phyloP scores from a whole-genome alignment of 2,329 filamentous ascomycete genomes.

The Lecanicillium sp. region DNA sequence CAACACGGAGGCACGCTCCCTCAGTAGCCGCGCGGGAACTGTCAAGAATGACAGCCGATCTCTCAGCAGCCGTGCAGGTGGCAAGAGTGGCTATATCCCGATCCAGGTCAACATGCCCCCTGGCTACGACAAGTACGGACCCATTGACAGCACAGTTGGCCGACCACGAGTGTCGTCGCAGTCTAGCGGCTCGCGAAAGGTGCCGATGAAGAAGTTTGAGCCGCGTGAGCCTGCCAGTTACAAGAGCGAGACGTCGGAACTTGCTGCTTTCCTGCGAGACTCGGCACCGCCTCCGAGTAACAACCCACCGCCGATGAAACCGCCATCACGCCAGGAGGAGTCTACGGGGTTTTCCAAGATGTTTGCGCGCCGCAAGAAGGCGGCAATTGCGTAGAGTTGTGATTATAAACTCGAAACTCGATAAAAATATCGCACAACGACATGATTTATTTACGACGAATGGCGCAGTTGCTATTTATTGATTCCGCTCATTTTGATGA shows the following conservation, averaged over 20 bases:
- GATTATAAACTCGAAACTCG: too few relatives aligned
- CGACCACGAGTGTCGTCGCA: slow-evolving; percentile 13
- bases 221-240: slow-evolving; percentile 41
- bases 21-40: slow-evolving; percentile 29
- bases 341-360: slow-evolving; percentile 35
- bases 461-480: too few relatives aligned
- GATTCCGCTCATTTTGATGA: too few relatives aligned
- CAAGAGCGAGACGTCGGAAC: slow-evolving; percentile 54
- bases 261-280: slow-evolving; percentile 65
- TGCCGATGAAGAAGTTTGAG: slow-evolving; percentile 50
- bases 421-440: too few relatives aligned
- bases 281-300: slow-evolving; percentile 52
- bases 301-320: slow-evolving; percentile 15
- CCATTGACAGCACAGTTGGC: slow-evolving; percentile 14
- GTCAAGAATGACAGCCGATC: too few relatives aligned
- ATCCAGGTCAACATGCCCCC: slow-evolving; percentile 43
- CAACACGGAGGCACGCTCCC: slow-evolving; percentile 22
- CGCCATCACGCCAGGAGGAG: slow-evolving; percentile 26
- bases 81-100: slow-evolving; percentile 38
- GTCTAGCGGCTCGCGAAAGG: slow-evolving; percentile 26
- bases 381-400: slow-evolving; percentile 12
- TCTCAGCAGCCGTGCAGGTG: slow-evolving; percentile 3
- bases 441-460: too few relatives aligned
- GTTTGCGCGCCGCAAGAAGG: slow-evolving; percentile 43
- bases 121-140: slow-evolving; percentile 33